Evolutionary conservation across 805 yeast species (phyloP).

Genomic region (Suhomyces canberraensis): DNA sequence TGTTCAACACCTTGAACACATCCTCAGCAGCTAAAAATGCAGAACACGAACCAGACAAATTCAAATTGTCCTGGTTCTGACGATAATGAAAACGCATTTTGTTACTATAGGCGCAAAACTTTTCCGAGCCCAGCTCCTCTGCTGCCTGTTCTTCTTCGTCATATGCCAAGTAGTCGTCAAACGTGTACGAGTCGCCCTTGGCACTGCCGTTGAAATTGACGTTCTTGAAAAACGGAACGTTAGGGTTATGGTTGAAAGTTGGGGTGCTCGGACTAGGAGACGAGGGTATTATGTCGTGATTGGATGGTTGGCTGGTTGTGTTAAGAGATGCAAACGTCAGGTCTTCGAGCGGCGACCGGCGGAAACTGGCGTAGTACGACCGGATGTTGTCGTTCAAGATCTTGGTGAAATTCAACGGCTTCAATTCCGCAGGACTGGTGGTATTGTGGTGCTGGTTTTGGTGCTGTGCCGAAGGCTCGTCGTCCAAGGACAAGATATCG

Average conservation of each 20-base stretch:
- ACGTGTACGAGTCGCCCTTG: slow-evolving; percentile 14
- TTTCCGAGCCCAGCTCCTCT: background rate
- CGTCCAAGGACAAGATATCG: slow-evolving; percentile 30
- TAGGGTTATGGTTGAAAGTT: slow-evolving; percentile 4
- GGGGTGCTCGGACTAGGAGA: slow-evolving; percentile 9
- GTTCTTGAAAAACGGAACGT: slow-evolving; percentile 35
- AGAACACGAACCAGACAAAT: slow-evolving; percentile 20
- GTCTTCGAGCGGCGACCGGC: slow-evolving; percentile 29
- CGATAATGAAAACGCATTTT: slow-evolving; percentile 39
- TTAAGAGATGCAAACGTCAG: slow-evolving; percentile 33
- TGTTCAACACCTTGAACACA: slow-evolving; percentile 32
- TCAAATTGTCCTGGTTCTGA: slow-evolving; percentile 31
- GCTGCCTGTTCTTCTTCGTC: slow-evolving; percentile 17
- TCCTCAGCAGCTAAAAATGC: slow-evolving; percentile 12
- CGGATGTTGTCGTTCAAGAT: slow-evolving; percentile 38
- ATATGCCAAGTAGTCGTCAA: slow-evolving; percentile 36
- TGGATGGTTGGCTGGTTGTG: slow-evolving; percentile 9
- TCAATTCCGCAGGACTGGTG: slow-evolving; percentile 1
- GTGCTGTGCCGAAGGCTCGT: background rate
- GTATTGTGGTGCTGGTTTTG: background rate
- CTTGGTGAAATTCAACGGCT: slow-evolving; percentile 32
- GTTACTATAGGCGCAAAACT: slow-evolving; percentile 6
- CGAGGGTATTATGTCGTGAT: slow-evolving; percentile 2
- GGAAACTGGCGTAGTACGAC: slow-evolving; percentile 25
- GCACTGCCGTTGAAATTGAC: slow-evolving; percentile 34